A percentile compares a stretch with the other conserved stretches of the same genome.
Evolutionary conservation across 1,139 yeast genomes (phyloP).

Genomic region (Diutina siamensis): DNA sequence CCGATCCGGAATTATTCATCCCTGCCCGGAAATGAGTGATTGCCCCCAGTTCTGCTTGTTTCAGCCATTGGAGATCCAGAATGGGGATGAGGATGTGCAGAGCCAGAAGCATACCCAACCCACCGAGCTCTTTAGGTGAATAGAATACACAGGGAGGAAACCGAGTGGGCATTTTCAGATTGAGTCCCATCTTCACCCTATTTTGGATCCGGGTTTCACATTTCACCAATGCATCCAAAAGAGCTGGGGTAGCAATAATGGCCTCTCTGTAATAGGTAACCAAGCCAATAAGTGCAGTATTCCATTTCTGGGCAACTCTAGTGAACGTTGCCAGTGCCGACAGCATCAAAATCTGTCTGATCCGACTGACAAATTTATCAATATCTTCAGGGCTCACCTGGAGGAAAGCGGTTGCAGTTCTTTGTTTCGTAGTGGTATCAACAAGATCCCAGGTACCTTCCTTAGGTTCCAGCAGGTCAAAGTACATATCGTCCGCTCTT

Average conservation of each 20-base stretch:
- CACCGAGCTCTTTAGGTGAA: constrained; percentile 95
- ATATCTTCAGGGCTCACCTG: constrained; percentile 78
- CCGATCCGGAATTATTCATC: constrained; percentile 27
- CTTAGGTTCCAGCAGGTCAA: constrained; percentile 14
- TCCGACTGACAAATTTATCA: constrained; percentile 68
- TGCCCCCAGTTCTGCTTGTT: constrained; percentile 80
- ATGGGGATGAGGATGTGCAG: constrained; percentile 93
- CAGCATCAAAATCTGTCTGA: constrained; percentile 86
- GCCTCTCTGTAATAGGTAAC: constrained; percentile 93
- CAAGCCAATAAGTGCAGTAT: constrained; percentile 76
- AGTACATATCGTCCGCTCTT: constrained; percentile 39
- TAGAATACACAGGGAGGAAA: constrained; percentile 98
- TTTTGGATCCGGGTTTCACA: constrained; percentile 93
- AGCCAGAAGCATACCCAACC: constrained; percentile 95
- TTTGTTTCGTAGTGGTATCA: constrained; percentile 61
- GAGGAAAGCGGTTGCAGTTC: constrained; percentile 82
- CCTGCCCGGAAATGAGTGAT: constrained; percentile 93
- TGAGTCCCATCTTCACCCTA: constrained; percentile 86
- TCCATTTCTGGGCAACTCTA: constrained; percentile 93
- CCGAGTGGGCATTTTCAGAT: constrained; percentile 96
- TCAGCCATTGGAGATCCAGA: constrained; percentile 83
- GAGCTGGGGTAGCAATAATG: constrained; percentile 66
- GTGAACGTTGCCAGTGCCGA: constrained; percentile 95
- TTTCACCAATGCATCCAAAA: constrained; percentile 75
- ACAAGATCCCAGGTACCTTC: constrained; percentile 93